These are phyloP conservation scores for Elongisporangium senticosum DNA, from an alignment of 352 stramenopile species.

Conservation along the genomic window DNA sequence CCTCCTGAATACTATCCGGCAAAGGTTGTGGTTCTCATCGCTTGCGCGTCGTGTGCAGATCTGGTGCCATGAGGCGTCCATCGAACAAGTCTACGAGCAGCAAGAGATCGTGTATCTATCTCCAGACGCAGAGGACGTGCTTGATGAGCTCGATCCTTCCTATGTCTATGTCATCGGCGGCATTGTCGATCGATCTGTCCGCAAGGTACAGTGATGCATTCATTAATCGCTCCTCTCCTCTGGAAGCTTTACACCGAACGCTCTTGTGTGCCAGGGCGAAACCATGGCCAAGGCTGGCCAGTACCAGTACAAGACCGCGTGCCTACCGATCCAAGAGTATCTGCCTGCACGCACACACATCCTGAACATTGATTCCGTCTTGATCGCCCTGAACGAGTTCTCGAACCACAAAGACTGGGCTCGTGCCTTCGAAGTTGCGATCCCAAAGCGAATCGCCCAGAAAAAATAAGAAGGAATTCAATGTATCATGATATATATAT, in stretches of 20 bases:
- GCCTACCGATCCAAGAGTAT: constrained; percentile 66
- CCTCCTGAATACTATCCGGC: too few relatives aligned
- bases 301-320: constrained; percentile 23
- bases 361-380: constrained; percentile 76
- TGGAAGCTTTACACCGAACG: background rate
- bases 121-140: constrained; percentile 68
- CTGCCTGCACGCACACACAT: constrained; percentile 51
- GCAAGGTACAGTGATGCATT: constrained; percentile 31
- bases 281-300: constrained; percentile 32
- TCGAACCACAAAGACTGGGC: constrained; percentile 62
- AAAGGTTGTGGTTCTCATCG: background rate
- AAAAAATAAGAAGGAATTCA: constrained; percentile 5
- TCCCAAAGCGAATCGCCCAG: constrained; percentile 50
- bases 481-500: constrained; percentile 15
- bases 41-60: constrained; percentile 14
- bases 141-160: constrained; percentile 38
- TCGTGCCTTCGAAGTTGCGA: constrained; percentile 42
- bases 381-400: constrained; percentile 69
- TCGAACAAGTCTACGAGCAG: constrained; percentile 47
- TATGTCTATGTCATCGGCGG: constrained; percentile 75
- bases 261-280: constrained; percentile 22
- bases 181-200: constrained; percentile 82
- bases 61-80: constrained; percentile 27
- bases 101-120: constrained; percentile 75
- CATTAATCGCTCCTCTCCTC: background rate